Percentiles rank a stretch among this genome's conserved stretches.
Evolutionary conservation across 371 early-diverging fungal genomes (phyloP).

Genomic region (Mucor plumbeus): DNA sequence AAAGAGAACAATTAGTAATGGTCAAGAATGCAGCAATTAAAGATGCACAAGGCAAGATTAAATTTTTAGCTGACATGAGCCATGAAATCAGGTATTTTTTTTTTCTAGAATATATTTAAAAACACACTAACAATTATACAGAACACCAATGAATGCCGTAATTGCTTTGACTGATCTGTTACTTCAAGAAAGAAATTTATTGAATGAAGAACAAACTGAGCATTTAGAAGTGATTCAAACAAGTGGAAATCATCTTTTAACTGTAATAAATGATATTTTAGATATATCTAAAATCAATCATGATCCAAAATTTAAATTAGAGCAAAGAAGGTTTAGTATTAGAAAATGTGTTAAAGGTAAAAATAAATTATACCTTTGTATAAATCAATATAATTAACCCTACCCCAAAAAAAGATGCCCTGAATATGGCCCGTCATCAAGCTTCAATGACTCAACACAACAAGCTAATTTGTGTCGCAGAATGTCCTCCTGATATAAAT

Average conservation of each 20-base stretch:
- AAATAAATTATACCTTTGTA: background rate
- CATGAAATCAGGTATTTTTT: conserved; percentile 50
- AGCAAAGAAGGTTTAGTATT: conserved; percentile 57
- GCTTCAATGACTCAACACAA: conserved; percentile 47
- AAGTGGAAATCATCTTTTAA: conserved; percentile 65
- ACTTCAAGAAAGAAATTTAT: conserved; percentile 52
- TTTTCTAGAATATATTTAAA: background rate
- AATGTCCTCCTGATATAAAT: conserved; percentile 58
- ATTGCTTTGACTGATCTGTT: conserved; percentile 64
- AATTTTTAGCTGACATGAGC: conserved; percentile 66
- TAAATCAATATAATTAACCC: background rate
- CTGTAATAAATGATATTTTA: conserved; percentile 64
- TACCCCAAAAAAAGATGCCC: conserved; percentile 41
- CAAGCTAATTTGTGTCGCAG: conserved; percentile 51
- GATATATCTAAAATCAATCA: conserved; percentile 68
- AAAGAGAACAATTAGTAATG: conserved; percentile 51
- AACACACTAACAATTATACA: conserved; percentile 2
- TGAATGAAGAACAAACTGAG: conserved; percentile 58
- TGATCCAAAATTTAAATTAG: conserved; percentile 62
- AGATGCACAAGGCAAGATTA: conserved; percentile 64
- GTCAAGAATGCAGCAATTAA: conserved; percentile 58
- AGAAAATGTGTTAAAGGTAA: conserved; percentile 68
- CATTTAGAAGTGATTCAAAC: conserved; percentile 67
- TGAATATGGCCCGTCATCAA: conserved; percentile 60
- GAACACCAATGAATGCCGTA: conserved; percentile 72